Conservation (phyloP, 2,329 filamentous ascomycete genomes). For the Calonectria hawksworthii region DNA sequence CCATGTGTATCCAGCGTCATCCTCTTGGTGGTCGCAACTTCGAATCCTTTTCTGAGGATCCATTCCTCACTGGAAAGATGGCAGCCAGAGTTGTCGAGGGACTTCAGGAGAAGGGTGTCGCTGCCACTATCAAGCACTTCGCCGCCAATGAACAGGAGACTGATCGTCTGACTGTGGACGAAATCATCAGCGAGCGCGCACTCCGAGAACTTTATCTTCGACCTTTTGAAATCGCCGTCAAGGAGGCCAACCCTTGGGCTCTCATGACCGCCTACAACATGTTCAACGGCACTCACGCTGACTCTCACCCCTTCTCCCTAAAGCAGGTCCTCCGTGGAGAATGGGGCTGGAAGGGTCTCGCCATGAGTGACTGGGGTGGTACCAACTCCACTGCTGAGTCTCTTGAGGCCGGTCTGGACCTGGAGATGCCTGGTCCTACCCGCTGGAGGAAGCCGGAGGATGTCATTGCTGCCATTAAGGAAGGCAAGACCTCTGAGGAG, state of each 20-base stretch:
- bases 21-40: slow-evolving; percentile 47
- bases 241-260: slow-evolving; percentile 56
- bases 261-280: slow-evolving; percentile 52
- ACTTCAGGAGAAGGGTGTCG: slow-evolving; percentile 56
- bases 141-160: slow-evolving; percentile 57
- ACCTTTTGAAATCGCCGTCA: slow-evolving; percentile 57
- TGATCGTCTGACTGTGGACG: slow-evolving; percentile 45
- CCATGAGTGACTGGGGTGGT: slow-evolving; percentile 57
- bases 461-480: slow-evolving; percentile 49
- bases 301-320: slow-evolving; percentile 44
- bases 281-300: slow-evolving; percentile 58
- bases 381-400: slow-evolving; percentile 50
- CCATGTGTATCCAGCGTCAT: slow-evolving; percentile 47
- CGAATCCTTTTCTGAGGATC: slow-evolving; percentile 46
- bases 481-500: slow-evolving; percentile 46
- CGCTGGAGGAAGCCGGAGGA: slow-evolving; percentile 46
- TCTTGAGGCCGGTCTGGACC: slow-evolving; percentile 49
- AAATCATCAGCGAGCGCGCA: slow-evolving; percentile 43
- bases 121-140: slow-evolving; percentile 60
- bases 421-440: slow-evolving; percentile 56
- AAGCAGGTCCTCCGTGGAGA: slow-evolving; percentile 57
- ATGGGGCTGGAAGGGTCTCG: slow-evolving; percentile 57
- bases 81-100: slow-evolving; percentile 51
- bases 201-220: slow-evolving; percentile 49
- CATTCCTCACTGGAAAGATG: slow-evolving; percentile 45